Evolutionary conservation across 805 yeast genomes (phyloP).

Genomic region (Dipodascopsis uninucleata): DNA sequence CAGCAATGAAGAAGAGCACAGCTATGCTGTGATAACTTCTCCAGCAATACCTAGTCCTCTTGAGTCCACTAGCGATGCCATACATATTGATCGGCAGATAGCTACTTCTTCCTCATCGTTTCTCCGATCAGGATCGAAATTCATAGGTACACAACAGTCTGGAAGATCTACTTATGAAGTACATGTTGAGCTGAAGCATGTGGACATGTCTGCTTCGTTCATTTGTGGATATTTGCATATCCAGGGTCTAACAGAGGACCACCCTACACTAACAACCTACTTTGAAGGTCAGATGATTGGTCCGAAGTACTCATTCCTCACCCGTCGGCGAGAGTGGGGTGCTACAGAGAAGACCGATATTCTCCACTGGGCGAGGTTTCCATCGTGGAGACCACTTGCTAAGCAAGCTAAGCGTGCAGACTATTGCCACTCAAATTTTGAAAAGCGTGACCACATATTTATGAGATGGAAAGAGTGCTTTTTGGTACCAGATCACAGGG

Average conservation of each 20-base stretch:
- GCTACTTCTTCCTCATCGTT: constrained; percentile 38
- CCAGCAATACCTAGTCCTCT: constrained; percentile 20
- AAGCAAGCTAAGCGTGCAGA: constrained; percentile 31
- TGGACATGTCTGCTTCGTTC: constrained; percentile 54
- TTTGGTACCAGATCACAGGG: constrained; percentile 70
- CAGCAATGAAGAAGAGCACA: too few species aligned
- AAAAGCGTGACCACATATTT: constrained; percentile 52
- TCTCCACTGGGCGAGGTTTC: constrained; percentile 64
- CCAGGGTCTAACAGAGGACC: constrained; percentile 55
- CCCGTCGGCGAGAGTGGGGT: constrained; percentile 59
- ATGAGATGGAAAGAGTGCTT: constrained; percentile 97
- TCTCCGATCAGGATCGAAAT: constrained; percentile 59
- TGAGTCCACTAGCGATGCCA: constrained; percentile 10
- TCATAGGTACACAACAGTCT: constrained; percentile 67
- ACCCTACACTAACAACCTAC: constrained; percentile 65
- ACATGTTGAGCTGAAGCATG: constrained; percentile 61
- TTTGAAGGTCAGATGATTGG: constrained; percentile 71
- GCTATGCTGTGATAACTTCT: too few species aligned
- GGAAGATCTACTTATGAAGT: constrained; percentile 64
- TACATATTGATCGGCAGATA: constrained; percentile 12
- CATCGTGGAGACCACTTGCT: constrained; percentile 41
- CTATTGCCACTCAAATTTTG: constrained; percentile 35
- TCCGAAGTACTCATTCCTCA: constrained; percentile 53
- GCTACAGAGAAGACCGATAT: constrained; percentile 57
- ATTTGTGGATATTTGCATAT: constrained; percentile 62